Percentiles rank a stretch among this genome's conserved stretches.
These are phyloP conservation scores for Asterella californica DNA, from an alignment of 225 moss, liverwort and hornwort genomes.

Conservation along the genomic window DNA sequence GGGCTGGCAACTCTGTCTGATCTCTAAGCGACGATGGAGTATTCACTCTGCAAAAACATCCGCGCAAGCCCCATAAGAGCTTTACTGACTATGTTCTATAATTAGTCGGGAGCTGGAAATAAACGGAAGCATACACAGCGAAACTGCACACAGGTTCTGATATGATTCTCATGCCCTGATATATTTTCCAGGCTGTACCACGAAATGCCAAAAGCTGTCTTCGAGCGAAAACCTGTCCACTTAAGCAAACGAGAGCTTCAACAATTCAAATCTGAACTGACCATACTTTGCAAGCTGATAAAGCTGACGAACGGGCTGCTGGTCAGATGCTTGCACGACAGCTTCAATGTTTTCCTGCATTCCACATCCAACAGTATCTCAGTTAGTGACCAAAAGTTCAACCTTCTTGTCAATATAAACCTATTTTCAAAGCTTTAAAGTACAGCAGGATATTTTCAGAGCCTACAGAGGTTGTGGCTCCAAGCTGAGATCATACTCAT, in stretches of 20 bases:
- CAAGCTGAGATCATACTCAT: background rate
- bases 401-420: background rate
- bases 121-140: background rate
- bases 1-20: background rate
- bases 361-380: conserved; percentile 2
- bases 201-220: background rate
- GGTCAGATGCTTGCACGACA: conserved; percentile 35
- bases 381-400: background rate
- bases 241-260: background rate
- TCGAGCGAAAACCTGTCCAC: background rate
- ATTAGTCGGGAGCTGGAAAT: background rate
- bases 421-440: background rate
- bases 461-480: background rate
- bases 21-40: background rate
- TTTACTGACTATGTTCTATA: background rate
- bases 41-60: conserved; percentile 8
- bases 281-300: conserved; percentile 51
- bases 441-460: background rate
- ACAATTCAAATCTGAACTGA: background rate
- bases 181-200: background rate
- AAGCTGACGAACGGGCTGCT: conserved; percentile 44
- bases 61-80: background rate
- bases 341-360: conserved; percentile 56
- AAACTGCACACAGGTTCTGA: background rate
- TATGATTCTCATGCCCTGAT: background rate